Conservation (phyloP, 1,284 basidiomycete genomes). For the Irpex sp. region DNA sequence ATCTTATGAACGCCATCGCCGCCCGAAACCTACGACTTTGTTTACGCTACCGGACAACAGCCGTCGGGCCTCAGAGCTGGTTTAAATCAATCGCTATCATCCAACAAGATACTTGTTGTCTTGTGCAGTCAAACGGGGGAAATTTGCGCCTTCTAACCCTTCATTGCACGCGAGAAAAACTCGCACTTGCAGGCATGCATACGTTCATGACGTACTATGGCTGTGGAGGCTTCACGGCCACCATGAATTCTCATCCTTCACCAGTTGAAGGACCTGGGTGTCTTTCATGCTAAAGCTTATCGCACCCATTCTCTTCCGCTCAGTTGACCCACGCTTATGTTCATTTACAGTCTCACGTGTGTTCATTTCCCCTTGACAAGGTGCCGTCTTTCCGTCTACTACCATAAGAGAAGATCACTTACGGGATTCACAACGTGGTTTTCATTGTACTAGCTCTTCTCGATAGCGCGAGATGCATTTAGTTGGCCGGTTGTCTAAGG, state of each 20-base stretch:
- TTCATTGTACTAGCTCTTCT: constrained; percentile 20
- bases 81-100: no score
- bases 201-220: neutral
- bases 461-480: constrained; percentile 3
- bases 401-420: neutral
- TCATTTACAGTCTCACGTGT: constrained; percentile 20
- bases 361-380: constrained; percentile 19
- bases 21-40: no score
- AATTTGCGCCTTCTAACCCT: no score
- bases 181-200: no score
- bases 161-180: no score
- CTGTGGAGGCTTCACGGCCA: neutral
- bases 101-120: no score
- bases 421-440: constrained; percentile 26
- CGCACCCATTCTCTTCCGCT: neutral
- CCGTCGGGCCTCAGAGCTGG: no score
- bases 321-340: neutral
- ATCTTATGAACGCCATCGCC: no score
- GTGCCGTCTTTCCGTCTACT: constrained; percentile 20
- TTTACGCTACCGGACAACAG: no score
- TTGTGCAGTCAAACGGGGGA: no score
- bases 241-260: neutral
- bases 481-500: neutral
- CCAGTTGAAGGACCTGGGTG: no score
- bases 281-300: neutral